Base-by-base conservation (phyloP, 352 stramenopile genomes). In the Sclerospora graminicola region DNA sequence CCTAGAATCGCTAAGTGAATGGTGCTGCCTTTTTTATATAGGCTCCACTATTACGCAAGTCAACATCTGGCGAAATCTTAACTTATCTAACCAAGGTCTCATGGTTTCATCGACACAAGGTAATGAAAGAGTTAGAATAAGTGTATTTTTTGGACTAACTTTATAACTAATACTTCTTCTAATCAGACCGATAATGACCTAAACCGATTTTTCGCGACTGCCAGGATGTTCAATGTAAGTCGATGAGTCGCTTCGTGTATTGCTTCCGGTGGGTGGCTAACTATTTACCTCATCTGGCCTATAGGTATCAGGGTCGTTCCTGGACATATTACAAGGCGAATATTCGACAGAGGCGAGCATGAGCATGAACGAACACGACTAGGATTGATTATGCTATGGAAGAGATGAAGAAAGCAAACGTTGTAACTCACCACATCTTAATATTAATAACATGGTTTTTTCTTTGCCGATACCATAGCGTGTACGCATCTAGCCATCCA, bases 301-400 rank as follows among this genome's bases (percentile, higher is more conserved):
- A 32, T 33, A 75, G 65, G 54, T 76, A 24, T 62, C 50, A 14
- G 68, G 54, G 23, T 57, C 60, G 28, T 73, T 77, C 33, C 30
- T 73, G 10, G 59, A 71, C 11, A 45, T 64, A 9, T 28, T 73
- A 21, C 48, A 70, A 48, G 42, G 45, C 28, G 62, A 77, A 34
- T 77, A 69, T 31, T 70, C 61, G 28, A 77, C 59, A 4, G 61
- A 77, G 30, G 58, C 61, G 8, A 77, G 65, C 32, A 53, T 71
- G 59, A 73, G 62, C 39, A 57, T 63, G 46, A 65, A 51, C 29
- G 62, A 68, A 39, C 58, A 60, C 34, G 49, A 71, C 20, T 68
- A 41, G 6, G 21, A n/a, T n/a, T n/a, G n/a, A n/a, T n/a, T n/a
- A n/a, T n/a, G 21, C 21, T 26, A 26, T 26, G 21, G 21, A 6